These are phyloP conservation scores for Sphaerostilbella broomeana DNA, from an alignment of 2,329 filamentous ascomycete genomes.

Conservation along the genomic window DNA sequence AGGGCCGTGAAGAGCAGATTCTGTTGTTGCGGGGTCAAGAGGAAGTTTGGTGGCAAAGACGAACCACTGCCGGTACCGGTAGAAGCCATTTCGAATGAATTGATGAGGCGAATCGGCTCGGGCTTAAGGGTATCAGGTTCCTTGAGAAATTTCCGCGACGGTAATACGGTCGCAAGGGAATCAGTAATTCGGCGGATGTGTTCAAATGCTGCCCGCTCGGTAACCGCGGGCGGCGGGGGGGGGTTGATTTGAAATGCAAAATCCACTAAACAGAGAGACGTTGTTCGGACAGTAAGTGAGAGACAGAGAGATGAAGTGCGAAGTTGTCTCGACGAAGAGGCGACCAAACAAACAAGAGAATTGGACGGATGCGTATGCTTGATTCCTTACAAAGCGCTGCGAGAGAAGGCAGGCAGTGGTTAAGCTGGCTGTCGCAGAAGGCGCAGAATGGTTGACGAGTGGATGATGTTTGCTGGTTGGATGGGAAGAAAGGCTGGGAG, in stretches of 20 bases:
- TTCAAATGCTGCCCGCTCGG: conserved; percentile 2
- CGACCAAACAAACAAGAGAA: background rate
- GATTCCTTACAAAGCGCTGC: conserved; percentile 2
- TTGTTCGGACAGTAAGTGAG: conserved; percentile 4
- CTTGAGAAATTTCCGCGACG: background rate
- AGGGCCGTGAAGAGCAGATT: conserved; percentile 68
- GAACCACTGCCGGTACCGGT: conserved; percentile 37
- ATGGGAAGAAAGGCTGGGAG: conserved; percentile 4
- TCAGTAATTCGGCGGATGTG: no score
- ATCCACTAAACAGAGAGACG: no score
- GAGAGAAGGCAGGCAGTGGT: background rate
- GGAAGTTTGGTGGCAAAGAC: conserved; percentile 48
- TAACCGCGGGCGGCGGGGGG: conserved; percentile 10
- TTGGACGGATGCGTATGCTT: background rate
- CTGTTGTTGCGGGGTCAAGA: conserved; percentile 70
- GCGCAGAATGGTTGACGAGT: conserved; percentile 2
- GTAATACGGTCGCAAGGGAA: no score
- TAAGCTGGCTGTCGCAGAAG: no score
- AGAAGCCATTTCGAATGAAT: conserved; percentile 40
- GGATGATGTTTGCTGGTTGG: conserved; percentile 12
- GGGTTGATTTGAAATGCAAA: conserved; percentile 11
- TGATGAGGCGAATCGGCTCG: background rate
- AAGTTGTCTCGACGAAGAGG: background rate
- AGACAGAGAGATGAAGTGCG: background rate
- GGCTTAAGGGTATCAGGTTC: background rate